Base-by-base conservation (phyloP, 2,329 filamentous ascomycete genomes). In the Tympanopsis confertula region DNA sequence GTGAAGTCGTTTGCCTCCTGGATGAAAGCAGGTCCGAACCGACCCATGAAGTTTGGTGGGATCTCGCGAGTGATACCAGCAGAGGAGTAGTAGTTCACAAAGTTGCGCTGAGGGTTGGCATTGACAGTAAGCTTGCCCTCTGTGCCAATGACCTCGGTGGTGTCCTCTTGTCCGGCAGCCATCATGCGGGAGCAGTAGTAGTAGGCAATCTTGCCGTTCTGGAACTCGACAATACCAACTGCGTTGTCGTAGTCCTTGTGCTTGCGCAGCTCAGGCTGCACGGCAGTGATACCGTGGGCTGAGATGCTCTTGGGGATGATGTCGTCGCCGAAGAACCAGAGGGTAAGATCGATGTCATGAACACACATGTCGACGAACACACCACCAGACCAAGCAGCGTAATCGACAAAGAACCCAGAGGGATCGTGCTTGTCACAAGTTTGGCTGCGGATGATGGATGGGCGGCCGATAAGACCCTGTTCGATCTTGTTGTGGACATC, bases 361-460 rank as follows among this genome's bases (percentile, higher is more conserved):
- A 83, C 74, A 37, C 71, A 74, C 58, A 74, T 79, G 60, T 83
- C 79, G 40, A 82, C 78, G 47, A 83, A 83, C 51, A 82, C 80
- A 17, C 78, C 78, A 22, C 79, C 78, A 2, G 63, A 71, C 56
- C 71, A 77, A 46, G 75, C 62, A 12, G 78, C 74, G 55, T 82
- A 83, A 17, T 68, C 63, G 39, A 83, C 75, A 52, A 82, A 83
- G 64, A 81, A 82, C 35, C 77, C 77, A 0, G 65, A 66, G 0
- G 75, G 71, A 41, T 81, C 74, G 40, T 73, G 66, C 51, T 74
- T 78, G 56, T 83, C 77, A 55, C 75, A 80, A 1, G 77, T 82
- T 54, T 82, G 78, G 35, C 66, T 73, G 45, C 76, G 72, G 46
- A 82, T 63, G 32, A 82, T 63, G 5, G 69, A 66, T 2, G 75